Conservation (phyloP, 163 green algal genomes). For the Chlorella variabilis region DNA sequence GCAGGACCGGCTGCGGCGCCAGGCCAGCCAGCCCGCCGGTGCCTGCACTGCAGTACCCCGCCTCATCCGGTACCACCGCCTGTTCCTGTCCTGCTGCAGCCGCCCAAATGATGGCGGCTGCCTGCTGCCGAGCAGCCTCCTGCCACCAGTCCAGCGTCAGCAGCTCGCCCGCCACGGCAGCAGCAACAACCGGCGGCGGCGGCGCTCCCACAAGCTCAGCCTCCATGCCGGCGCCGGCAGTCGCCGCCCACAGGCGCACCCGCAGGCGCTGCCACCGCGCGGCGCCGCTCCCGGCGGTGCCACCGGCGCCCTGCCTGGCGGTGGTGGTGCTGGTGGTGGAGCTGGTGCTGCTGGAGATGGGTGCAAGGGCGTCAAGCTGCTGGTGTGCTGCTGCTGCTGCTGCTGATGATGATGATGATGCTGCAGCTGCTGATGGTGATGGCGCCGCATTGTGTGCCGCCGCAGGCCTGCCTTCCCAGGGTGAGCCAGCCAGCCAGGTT, state of each 20-base stretch:
- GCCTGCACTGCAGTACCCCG: not conserved
- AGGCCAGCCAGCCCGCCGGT: not conserved
- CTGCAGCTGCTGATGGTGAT: too few relatives aligned
- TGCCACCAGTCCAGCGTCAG: constrained; percentile 15
- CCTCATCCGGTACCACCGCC: too few relatives aligned
- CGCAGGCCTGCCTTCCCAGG: not conserved
- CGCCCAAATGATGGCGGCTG: not conserved
- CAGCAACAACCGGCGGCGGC: not conserved
- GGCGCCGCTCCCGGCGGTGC: not conserved
- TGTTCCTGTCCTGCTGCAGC: not conserved
- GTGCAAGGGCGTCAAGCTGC: too few relatives aligned
- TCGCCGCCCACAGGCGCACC: constrained; percentile 7
- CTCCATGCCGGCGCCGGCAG: not conserved
- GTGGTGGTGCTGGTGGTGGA: not conserved
- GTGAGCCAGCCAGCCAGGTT: constrained; percentile 16
- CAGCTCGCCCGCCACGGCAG: not conserved
- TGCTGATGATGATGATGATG: too few relatives aligned
- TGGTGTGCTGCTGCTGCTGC: too few relatives aligned
- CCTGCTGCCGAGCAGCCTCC: constrained; percentile 2
- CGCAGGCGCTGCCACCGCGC: not conserved
- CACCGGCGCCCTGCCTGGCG: too few relatives aligned
- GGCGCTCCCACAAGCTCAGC: not conserved
- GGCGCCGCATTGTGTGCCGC: too few relatives aligned
- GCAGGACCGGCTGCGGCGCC: constrained; percentile 13
- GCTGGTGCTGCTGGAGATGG: too few relatives aligned